A percentile compares a stretch with the other conserved stretches of the same genome.
Conservation (phyloP, 176 grass and related monocot species). For the Avena insularis region DNA sequence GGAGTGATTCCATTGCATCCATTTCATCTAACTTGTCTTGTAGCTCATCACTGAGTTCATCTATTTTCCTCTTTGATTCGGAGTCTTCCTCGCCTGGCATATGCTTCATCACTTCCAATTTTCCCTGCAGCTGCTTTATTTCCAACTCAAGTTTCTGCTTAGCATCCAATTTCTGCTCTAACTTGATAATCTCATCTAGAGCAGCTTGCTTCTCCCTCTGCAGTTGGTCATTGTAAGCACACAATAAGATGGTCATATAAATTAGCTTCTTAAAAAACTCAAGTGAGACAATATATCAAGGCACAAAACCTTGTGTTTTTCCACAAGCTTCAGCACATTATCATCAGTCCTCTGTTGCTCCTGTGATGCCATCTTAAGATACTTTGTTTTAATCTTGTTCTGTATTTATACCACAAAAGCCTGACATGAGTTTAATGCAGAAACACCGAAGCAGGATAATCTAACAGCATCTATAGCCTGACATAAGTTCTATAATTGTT, state of each 20-base stretch:
- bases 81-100: slow-evolving; percentile 51
- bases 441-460: not conserved
- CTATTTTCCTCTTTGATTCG: slow-evolving; percentile 36
- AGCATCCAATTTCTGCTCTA: slow-evolving; percentile 57
- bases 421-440: not conserved
- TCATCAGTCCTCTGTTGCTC: slow-evolving; percentile 70
- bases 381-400: slow-evolving; percentile 55
- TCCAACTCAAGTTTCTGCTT: slow-evolving; percentile 58
- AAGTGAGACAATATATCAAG: not conserved
- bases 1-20: slow-evolving; percentile 51
- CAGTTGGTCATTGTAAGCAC: slow-evolving; percentile 30
- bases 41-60: slow-evolving; percentile 49
- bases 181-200: slow-evolving; percentile 49
- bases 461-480: not conserved
- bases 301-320: slow-evolving; percentile 56
- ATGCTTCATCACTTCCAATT: slow-evolving; percentile 53
- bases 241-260: not conserved
- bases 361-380: slow-evolving; percentile 58
- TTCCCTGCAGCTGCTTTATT: slow-evolving; percentile 57
- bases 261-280: not conserved
- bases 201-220: slow-evolving; percentile 60
- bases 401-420: slow-evolving; percentile 17
- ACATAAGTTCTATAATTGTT: not conserved
- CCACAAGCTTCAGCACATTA: slow-evolving; percentile 63
- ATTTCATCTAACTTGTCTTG: slow-evolving; percentile 59